A percentile compares a stretch with the other conserved stretches of the same genome.
Conservation (phyloP, 1,284 basidiomycete genomes). For the Rhodotorula sp. region DNA sequence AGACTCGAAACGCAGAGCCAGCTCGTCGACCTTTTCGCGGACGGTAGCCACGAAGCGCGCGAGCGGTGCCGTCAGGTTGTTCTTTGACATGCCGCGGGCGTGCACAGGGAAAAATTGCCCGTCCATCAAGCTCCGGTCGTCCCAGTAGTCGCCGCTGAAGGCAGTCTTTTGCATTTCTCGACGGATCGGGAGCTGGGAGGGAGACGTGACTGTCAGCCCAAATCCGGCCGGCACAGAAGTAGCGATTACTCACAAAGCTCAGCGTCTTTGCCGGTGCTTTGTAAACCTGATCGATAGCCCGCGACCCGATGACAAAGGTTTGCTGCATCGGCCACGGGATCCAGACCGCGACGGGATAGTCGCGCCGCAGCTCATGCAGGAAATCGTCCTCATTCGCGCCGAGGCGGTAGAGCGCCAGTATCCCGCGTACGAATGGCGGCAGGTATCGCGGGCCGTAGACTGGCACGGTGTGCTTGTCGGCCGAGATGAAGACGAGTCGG, state of each 20-base stretch:
- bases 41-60: constrained; percentile 22
- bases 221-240: not conserved
- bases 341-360: constrained; percentile 28
- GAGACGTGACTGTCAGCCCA: not conserved
- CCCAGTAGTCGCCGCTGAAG: constrained; percentile 25
- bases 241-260: constrained; percentile 27
- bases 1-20: constrained; percentile 11
- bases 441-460: constrained; percentile 12
- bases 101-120: constrained; percentile 34
- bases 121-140: constrained; percentile 10
- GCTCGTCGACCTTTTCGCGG: constrained; percentile 4
- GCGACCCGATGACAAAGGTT: constrained; percentile 27
- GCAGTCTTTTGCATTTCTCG: constrained; percentile 28
- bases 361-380: constrained; percentile 7
- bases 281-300: constrained; percentile 29
- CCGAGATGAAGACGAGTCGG: not conserved
- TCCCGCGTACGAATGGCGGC: constrained; percentile 19
- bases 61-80: constrained; percentile 20
- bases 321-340: constrained; percentile 37
- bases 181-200: constrained; percentile 31
- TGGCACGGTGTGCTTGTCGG: not conserved
- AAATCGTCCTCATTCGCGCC: constrained; percentile 39
- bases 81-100: constrained; percentile 23
- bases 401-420: constrained; percentile 27
- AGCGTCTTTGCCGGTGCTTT: constrained; percentile 16